phyloP scores from a whole-genome alignment of 768 basidiomycete genomes.

The Termitomyces heimii region DNA sequence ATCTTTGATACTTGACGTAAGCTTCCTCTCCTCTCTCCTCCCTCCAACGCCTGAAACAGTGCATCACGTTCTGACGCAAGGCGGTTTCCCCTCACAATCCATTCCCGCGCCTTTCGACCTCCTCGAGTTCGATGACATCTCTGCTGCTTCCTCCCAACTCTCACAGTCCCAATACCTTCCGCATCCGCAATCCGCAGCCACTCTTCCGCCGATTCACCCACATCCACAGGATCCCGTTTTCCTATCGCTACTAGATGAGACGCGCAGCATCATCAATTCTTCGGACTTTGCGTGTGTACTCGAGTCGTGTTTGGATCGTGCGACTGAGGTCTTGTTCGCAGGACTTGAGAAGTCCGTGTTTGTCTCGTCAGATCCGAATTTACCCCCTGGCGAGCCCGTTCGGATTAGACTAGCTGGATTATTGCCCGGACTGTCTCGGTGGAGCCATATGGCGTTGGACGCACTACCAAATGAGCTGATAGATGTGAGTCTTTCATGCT shows the following conservation, averaged over 20 bases:
- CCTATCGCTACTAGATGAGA: constrained; percentile 60
- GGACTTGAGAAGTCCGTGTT: constrained; percentile 66
- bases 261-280: constrained; percentile 53
- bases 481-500: constrained; percentile 53
- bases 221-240: constrained; percentile 44
- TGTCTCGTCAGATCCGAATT: constrained; percentile 15
- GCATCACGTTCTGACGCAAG: constrained; percentile 62
- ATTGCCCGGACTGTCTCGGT: constrained; percentile 73
- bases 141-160: constrained; percentile 14
- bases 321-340: constrained; percentile 57
- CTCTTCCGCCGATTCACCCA: constrained; percentile 16
- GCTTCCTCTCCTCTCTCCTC: constrained; percentile 70
- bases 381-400: constrained; percentile 28
- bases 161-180: constrained; percentile 10
- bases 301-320: constrained; percentile 65
- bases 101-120: constrained; percentile 25
- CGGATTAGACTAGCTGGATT: constrained; percentile 72
- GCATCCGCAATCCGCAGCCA: constrained; percentile 7
- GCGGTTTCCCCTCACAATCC: constrained; percentile 39
- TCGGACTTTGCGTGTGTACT: constrained; percentile 69
- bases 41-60: constrained; percentile 70
- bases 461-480: constrained; percentile 75
- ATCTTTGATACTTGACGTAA: constrained; percentile 15
- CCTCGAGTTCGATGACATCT: constrained; percentile 16
- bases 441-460: constrained; percentile 66